Percentiles rank a stretch among this genome's conserved stretches.
phyloP scores from a whole-genome alignment of 129 eudicot species.

The Artemisia tridentata region DNA sequence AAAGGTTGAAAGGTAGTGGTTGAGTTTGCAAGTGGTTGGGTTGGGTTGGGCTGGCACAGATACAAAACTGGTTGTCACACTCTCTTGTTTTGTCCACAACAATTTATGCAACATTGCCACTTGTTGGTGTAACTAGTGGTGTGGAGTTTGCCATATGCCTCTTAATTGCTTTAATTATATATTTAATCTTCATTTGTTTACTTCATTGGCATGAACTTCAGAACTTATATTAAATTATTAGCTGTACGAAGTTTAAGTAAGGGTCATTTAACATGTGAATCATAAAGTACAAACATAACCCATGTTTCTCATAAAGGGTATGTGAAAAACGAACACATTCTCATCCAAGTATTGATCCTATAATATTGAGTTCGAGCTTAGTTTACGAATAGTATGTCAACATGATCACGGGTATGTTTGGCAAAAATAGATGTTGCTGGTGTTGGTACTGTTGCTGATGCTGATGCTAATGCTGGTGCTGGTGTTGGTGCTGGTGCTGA shows the following conservation, averaged over 20 bases:
- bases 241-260: no score
- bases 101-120: conserved; percentile 32
- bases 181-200: neutral
- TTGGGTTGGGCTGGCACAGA: conserved; percentile 25
- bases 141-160: conserved; percentile 27
- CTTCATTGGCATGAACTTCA: neutral
- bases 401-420: no score
- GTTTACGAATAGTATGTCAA: neutral
- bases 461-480: no score
- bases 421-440: no score
- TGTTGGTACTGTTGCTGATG: no score
- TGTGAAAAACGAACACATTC: no score
- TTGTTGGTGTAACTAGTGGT: conserved; percentile 28
- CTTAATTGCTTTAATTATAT: conserved; percentile 14
- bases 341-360: no score
- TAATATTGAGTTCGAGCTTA: neutral
- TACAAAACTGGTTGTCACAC: conserved; percentile 29
- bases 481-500: no score
- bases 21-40: conserved; percentile 23
- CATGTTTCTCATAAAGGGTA: no score
- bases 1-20: conserved; percentile 20
- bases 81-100: conserved; percentile 27
- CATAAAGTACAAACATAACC: no score
- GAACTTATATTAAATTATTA: no score
- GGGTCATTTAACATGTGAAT: no score